These are phyloP conservation scores for Fusarium nematophilum DNA, from an alignment of 2,329 filamentous ascomycete genomes.

Conservation along the genomic window DNA sequence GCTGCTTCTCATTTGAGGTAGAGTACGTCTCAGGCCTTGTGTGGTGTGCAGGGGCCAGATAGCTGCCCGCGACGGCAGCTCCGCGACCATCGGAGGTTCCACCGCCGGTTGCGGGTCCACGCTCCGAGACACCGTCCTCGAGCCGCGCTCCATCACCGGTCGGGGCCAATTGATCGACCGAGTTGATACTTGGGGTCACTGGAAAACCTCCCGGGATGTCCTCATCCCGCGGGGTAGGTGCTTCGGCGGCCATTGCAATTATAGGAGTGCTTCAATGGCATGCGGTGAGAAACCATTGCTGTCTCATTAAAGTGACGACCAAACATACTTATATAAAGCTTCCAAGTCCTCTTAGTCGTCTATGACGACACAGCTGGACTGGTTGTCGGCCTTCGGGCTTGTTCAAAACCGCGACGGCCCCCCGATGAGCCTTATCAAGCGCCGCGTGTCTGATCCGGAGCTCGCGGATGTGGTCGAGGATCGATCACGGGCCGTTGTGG, in stretches of 20 bases:
- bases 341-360: background rate
- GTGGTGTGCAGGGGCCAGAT: no score
- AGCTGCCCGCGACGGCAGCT: no score
- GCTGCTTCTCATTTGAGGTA: no score
- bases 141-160: constrained; percentile 13
- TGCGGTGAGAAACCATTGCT: background rate
- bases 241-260: constrained; percentile 32
- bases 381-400: constrained; percentile 34
- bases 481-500: background rate
- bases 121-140: constrained; percentile 28
- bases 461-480: background rate
- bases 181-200: constrained; percentile 36
- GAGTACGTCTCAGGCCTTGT: no score
- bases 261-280: background rate
- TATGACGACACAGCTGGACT: constrained; percentile 30
- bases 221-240: constrained; percentile 38
- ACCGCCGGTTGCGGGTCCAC: background rate
- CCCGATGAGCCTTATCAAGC: background rate
- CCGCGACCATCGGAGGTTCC: background rate
- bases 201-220: constrained; percentile 44
- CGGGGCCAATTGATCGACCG: constrained; percentile 19
- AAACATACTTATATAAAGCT: background rate
- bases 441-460: background rate
- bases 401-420: constrained; percentile 11
- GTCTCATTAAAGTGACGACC: background rate